Evolutionary conservation across 257 asterid genomes (phyloP), one percentile per base, ranked within the genome.

Genomic region (Buddleja alternifolia): DNA sequence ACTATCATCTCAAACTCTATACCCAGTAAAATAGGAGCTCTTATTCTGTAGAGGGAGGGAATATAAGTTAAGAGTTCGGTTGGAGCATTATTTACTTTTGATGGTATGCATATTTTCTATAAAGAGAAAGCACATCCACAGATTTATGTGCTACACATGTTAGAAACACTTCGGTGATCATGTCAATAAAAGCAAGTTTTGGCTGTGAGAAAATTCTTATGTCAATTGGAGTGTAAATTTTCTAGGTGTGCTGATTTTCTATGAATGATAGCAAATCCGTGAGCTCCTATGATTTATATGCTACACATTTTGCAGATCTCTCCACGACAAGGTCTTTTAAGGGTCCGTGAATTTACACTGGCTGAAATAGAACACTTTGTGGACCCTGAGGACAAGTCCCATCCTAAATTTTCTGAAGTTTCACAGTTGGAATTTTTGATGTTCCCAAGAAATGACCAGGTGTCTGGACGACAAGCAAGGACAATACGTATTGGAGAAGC

Each of bases 321-420:
- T 53, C 95, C 97, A n/a, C 76, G 96, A 0, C 95, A 90, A 88
- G 97, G 97, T 74, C 95, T 88, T 63, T 42, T 88, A 34, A 81
- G 95, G 77, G 93, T 88, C 17, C 97, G 92, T 56, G 97, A 90
- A 58, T 90, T 88, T 73, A 90, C 95, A 3, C 63, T 90, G 32
- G 95, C 95, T 42, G 95, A 90, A 75, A 88, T 90, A 53, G 97
- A 90, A 62, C 97, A 88, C 72, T 90, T 90, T 64, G 95, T 90
- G 61, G 95, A 90, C 72, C 97, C 93, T 52, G 84, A 84, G 4
- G 84, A 90, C 70, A 88, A 90, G 80, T 84, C 95, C 25, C 95
- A 85, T 64, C 93, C 89, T 50, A 90, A 88, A 70, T 88, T 90
- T 77, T 32, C 81, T 45, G 88, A 88, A 58, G 88, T 90, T 63